Base-by-base conservation (phyloP, 768 basidiomycete genomes). In the Phylloporus arenicola region DNA sequence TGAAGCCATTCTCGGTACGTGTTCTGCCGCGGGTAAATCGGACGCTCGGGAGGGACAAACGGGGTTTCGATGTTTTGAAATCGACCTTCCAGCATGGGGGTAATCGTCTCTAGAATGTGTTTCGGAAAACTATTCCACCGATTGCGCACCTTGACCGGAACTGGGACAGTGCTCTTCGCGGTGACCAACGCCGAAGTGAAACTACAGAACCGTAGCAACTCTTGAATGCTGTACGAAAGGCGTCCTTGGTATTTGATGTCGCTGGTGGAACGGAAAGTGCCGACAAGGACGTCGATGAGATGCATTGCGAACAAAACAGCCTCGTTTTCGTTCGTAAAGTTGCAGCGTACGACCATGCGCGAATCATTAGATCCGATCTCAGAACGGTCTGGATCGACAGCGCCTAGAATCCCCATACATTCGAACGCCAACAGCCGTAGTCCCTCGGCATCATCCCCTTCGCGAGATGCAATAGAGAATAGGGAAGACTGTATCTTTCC, bases 1-100 rank as follows among this genome's bases (percentile, higher is more conserved):
- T 95, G 92, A 30, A 98, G 79, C 96, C 96, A 99, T 67, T 98
- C 94, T 37, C 94, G 83, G 68, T 97, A 99, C 0, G 92, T 95
- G n/a, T 51, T 60, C 50, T 83, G 77, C 5, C 70, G 69, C 1
- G 80, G 76, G 68, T 97, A 99, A 49, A 98, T 83, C 3, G 95
- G 94, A 55, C 84, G 80, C 44, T 73, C 67, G 17, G 74, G 64
- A 3, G 71, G 57, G 11, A 70, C 71, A 2, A 68, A 60, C 2
- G 66, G 59, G 8, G 72, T 72, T 24, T 76, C 73, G 14, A 74
- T 72, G 14, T 84, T 69, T 4, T 76, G 75, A 62, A 82, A 90
- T 33, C 80, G 77, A 35, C 78, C 76, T 52, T 83, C 86, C 12
- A 97, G 78, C 17, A 98, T 73, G 0, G 95, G 92, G 0, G 90